Base-by-base conservation (phyloP, 164 flowering plant species). In the Cinnamomum micranthum region DNA sequence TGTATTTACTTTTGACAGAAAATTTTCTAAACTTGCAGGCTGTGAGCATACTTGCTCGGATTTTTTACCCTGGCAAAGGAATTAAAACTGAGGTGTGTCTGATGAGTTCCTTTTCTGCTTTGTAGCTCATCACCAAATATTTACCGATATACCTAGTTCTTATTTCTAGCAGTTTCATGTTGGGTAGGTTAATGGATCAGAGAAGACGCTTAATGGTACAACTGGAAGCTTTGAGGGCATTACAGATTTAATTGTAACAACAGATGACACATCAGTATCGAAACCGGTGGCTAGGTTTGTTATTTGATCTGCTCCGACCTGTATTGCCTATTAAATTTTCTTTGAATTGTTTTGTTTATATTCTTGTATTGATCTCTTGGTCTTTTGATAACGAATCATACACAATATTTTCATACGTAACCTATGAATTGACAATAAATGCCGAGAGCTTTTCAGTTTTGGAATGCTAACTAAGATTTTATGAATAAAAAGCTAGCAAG, bases 41-140 rank as follows among this genome's bases (percentile, higher is more conserved):
- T 71, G 63, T 94, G 81, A 82, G 84, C 81, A 80, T 90, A 75
- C 90, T 94, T 62, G 84, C 88, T 52, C 85, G 92, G 78, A 81
- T 94, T 70, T 84, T 90, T 73, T 91, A 92, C 71, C 95, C 92
- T 69, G 84, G 79, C 78, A 88, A 85, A 82, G 93, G 86, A 77
- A 82, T 89, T 86, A 87, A 79, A 81, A 84, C 84, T 67, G 87
- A 84, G 89, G 96, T 92, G 68, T 77, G 25, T 69, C 58, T 14
- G 12, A 2, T 14, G 12, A 2, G 11, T 24, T 33, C 41, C 20
- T 24, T 24, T 27, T 60, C 33, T 52, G 3, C 14, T 22, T 22
- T 24, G 20, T 25, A 24, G 2, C 55, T 24, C 0, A 22, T 15
- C 35, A 20, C 35, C 74, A 67, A 11, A 70, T 65, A 63, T 62